Evolutionary conservation across 2,329 filamentous ascomycete genomes (phyloP), one percentile per base, ranked within the genome.

Genomic region (Paradendryphiella salina): DNA sequence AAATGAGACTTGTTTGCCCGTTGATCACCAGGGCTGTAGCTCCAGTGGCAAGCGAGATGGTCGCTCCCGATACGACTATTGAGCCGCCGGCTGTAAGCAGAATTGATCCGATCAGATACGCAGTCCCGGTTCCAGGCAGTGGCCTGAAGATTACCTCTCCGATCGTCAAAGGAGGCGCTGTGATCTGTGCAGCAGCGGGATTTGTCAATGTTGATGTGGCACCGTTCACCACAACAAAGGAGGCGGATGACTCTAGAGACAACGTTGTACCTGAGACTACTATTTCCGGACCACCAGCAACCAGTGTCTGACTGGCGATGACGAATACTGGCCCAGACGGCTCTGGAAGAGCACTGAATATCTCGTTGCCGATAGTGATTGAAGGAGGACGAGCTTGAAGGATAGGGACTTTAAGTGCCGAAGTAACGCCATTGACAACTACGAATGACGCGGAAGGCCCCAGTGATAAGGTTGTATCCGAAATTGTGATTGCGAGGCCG

Each of bases 41-140:
- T 23, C 56, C 59, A n/a, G 62, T 51, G 13, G 60, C 59, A 4
- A 74, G 60, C 1, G 64, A 68, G n/a, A 73, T 65, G 1, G 61
- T 66, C 1, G 62, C 63, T 32, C 63, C 65, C 5, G 56, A 46
- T 4, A 68, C 50, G 11, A 61, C 63, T 39, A 73, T 63, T 15
- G 52, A 50, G 7, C 73, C 73, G 10, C 74, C 75, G 0, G 75
- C 72, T 0, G 70, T 75, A 5, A 78, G 67, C 3, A 68, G 64
- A 10, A 67, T 60, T 3, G 68, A 70, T 17, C 64, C 65, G 33
- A 78, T 71, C 1, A 72, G 28, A 50, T 75, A 76, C 0, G 64
- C 67, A 1, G 68, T 69, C 7, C 71, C 71, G 8, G 62, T 50
- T 5, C 69, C 65, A 15, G 64, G 63, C 5, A 68, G 52, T n/a